These are phyloP conservation scores for Malus sieversii DNA, from an alignment of 306 rosid genomes.

Conservation along the genomic window DNA sequence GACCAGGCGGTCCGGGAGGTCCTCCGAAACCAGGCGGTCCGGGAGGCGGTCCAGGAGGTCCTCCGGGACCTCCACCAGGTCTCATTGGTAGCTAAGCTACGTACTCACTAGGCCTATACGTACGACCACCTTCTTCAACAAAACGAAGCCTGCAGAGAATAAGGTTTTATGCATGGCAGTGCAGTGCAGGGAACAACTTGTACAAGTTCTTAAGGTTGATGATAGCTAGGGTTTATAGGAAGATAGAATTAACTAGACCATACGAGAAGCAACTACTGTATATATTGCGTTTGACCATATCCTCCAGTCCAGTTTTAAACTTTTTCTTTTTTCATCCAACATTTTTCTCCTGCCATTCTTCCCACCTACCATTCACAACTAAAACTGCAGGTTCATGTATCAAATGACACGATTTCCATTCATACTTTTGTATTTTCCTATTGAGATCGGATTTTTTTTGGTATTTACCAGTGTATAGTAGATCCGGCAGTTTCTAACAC, in stretches of 20 bases:
- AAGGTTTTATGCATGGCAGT: no score
- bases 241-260: neutral
- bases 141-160: neutral
- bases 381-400: neutral
- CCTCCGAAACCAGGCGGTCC: neutral
- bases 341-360: constrained; percentile 20
- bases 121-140: neutral
- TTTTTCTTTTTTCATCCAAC: neutral
- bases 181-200: neutral
- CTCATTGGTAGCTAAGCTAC: constrained; percentile 3
- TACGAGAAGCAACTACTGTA: constrained; percentile 11
- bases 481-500: no score
- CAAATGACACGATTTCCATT: neutral
- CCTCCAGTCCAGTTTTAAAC: neutral
- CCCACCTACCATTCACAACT: constrained; percentile 37
- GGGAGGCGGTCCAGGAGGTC: no score
- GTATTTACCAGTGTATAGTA: neutral
- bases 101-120: neutral
- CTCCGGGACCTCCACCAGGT: neutral
- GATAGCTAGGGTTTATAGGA: neutral
- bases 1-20: constrained; percentile 23
- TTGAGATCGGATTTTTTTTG: no score
- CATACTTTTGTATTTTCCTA: no score
- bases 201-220: neutral
- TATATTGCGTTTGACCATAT: neutral